A percentile compares a stretch with the other conserved stretches of the same genome.
These are phyloP conservation scores for Cytospora piceae DNA, from an alignment of 2,329 filamentous ascomycete species.

Conservation along the genomic window DNA sequence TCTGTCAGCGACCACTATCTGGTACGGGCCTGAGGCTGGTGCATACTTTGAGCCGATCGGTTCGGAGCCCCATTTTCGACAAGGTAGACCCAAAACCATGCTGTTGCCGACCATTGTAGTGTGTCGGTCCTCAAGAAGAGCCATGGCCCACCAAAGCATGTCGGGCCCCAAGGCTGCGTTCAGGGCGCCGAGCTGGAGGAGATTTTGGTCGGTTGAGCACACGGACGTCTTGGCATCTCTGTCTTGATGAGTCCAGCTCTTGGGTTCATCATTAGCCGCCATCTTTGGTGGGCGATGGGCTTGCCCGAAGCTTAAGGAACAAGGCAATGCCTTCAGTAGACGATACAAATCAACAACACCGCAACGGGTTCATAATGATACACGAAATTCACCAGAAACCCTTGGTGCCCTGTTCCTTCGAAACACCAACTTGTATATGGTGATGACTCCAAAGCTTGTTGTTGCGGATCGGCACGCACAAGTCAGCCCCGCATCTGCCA, in stretches of 20 bases:
- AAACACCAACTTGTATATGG: neutral
- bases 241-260: slow-evolving; percentile 50
- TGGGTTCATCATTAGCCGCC: slow-evolving; percentile 14
- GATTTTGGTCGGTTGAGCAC: slow-evolving; percentile 62
- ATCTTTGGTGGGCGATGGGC: neutral
- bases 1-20: slow-evolving; percentile 1
- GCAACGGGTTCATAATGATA: neutral
- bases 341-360: neutral
- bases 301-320: neutral
- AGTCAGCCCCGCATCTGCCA: neutral
- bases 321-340: neutral
- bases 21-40: neutral
- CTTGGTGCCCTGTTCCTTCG: neutral
- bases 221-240: slow-evolving; percentile 51
- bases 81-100: slow-evolving; percentile 60
- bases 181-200: slow-evolving; percentile 58
- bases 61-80: slow-evolving; percentile 23
- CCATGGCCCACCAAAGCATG: slow-evolving; percentile 63
- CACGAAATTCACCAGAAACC: neutral
- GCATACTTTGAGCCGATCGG: slow-evolving; percentile 28
- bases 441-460: neutral
- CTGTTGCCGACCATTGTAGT: slow-evolving; percentile 60
- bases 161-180: slow-evolving; percentile 60
- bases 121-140: slow-evolving; percentile 52
- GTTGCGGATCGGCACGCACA: neutral